phyloP scores from a whole-genome alignment of 805 yeast species.

The Candida golubevii region DNA sequence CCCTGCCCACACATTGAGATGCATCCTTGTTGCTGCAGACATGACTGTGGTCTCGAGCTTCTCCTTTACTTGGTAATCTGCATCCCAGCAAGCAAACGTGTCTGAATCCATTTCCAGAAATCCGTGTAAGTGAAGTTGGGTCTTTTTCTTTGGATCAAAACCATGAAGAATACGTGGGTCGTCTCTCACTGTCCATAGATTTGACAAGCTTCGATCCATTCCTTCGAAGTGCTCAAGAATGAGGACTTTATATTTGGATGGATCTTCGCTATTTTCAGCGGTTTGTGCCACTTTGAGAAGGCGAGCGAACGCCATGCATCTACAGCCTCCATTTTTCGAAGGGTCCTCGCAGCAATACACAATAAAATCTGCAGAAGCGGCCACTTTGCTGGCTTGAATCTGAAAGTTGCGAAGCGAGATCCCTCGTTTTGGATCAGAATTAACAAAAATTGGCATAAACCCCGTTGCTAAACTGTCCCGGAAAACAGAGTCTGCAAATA shows the following conservation, averaged over 20 bases:
- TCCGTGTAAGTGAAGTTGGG: slow-evolving; percentile 15
- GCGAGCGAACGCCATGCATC: slow-evolving; percentile 24
- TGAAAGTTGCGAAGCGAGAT: slow-evolving; percentile 80
- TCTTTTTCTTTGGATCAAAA: slow-evolving; percentile 15
- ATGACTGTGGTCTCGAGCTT: slow-evolving; percentile 77
- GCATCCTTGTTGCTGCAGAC: slow-evolving; percentile 70
- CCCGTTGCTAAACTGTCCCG: slow-evolving; percentile 42
- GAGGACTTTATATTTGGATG: slow-evolving; percentile 20
- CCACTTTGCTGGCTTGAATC: slow-evolving; percentile 77
- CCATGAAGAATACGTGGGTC: slow-evolving; percentile 8
- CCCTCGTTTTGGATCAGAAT: slow-evolving; percentile 66
- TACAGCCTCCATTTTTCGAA: slow-evolving; percentile 6
- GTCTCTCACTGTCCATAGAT: slow-evolving; percentile 13
- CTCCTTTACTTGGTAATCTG: slow-evolving; percentile 66
- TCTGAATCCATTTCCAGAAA: slow-evolving; percentile 9
- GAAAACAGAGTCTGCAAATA: slow-evolving; percentile 24
- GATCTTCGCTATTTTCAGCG: slow-evolving; percentile 11
- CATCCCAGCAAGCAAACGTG: slow-evolving; percentile 47
- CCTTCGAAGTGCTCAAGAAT: slow-evolving; percentile 8
- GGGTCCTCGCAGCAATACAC: slow-evolving; percentile 45
- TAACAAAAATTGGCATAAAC: slow-evolving; percentile 49
- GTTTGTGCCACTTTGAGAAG: slow-evolving; percentile 37
- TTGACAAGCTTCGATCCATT: slow-evolving; percentile 4
- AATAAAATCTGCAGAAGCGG: slow-evolving; percentile 67
- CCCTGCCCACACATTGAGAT: slow-evolving; percentile 69